Conservation (phyloP, 2,329 filamentous ascomycete species). For the Colletotrichum cereale region DNA sequence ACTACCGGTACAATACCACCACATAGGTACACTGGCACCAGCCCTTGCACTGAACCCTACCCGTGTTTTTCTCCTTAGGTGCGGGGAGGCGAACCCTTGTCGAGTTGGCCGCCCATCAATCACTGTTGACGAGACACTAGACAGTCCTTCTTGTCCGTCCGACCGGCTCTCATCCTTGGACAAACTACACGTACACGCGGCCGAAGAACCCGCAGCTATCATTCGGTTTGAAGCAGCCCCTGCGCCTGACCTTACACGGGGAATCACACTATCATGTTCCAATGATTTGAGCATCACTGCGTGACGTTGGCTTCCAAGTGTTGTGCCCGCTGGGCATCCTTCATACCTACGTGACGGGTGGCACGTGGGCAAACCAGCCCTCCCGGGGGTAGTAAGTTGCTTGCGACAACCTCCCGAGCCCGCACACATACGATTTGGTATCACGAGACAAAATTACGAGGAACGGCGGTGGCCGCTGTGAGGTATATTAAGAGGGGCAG, state of each 20-base stretch:
- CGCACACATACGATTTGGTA: neutral
- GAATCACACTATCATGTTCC: constrained; percentile 23
- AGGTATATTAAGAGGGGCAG: constrained; percentile 12
- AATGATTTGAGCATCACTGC: neutral
- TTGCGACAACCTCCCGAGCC: neutral
- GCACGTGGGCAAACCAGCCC: constrained; percentile 4
- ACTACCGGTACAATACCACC: neutral
- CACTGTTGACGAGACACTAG: neutral
- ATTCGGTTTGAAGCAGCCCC: constrained; percentile 3
- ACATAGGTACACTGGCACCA: neutral
- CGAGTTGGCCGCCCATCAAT: neutral
- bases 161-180: neutral
- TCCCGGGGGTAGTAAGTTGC: neutral
- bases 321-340: neutral
- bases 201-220: constrained; percentile 19
- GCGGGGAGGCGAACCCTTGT: constrained; percentile 11
- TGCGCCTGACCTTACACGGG: constrained; percentile 5
- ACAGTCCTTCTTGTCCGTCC: constrained; percentile 18
- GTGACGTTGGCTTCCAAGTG: neutral
- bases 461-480: constrained; percentile 2
- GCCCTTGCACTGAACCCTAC: constrained; percentile 1
- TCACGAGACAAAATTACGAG: neutral
- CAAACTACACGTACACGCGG: constrained; percentile 2
- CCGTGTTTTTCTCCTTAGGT: constrained; percentile 20
- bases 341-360: neutral